Evolutionary conservation across 768 basidiomycete genomes (phyloP), one percentile per base, ranked within the genome.

Genomic region (Naganishia vishniacii): DNA sequence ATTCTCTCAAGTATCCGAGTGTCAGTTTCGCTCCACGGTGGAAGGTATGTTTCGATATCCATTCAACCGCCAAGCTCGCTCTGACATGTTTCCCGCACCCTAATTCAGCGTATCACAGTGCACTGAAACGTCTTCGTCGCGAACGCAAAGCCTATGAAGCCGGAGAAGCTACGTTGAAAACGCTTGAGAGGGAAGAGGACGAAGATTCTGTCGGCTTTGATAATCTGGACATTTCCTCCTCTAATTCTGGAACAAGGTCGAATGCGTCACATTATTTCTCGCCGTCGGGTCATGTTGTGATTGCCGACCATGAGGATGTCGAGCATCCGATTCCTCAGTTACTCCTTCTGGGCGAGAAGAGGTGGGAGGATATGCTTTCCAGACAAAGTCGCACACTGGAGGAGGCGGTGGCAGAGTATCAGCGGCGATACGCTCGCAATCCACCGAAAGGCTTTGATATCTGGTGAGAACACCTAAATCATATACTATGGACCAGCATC

Each of bases 371-470:
- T 37, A 62, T 78, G 29, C 70, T 77, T 23, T 67, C 59, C 4
- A 49, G 78, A 48, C 78, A 79, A 71, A 77, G 76, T 23, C 45
- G 61, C 34, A 77, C 73, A 8, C 68, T 79, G 4, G 69, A 59
- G 8, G 71, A 79, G 63, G 78, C 78, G 0, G 76, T 78, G 0
- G 45, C 12, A 26, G 78, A 79, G 66, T 80, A 80, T 65, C 70
- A 64, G 31, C 68, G 74, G 59, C 48, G 79, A 42, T 75, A 80
- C 62, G 76, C 75, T 16, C 63, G 79, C 11, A 60, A 62, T 18
- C 79, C 79, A 18, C 79, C 79, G 8, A 77, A 71, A 67, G 79
- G 79, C 1, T 79, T 79, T 48, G 78, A 79, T 64, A 46, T 69
- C 16, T 78, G 78, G 78, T 68, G 70, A 71, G 71, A 73, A 7